Evolutionary conservation across 2,329 filamentous ascomycete species (phyloP).

Genomic region (Ceratocystis albifundus): DNA sequence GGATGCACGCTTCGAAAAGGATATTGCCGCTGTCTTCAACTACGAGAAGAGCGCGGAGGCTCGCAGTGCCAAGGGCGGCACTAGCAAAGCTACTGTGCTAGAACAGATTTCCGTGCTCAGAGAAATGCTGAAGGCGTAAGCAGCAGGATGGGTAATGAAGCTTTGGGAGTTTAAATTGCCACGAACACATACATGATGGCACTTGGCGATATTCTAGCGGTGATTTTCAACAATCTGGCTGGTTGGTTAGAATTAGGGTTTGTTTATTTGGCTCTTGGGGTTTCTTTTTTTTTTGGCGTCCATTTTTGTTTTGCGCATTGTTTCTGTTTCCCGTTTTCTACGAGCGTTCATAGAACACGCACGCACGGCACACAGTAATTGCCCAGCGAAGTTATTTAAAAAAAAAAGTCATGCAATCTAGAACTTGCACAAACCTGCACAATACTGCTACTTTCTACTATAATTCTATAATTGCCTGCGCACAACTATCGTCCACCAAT

Average conservation of each 20-base stretch:
- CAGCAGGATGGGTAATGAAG: not conserved
- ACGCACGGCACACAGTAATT: not conserved
- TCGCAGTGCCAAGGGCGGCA: slow-evolving; percentile 64
- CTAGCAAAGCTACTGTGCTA: slow-evolving; percentile 55
- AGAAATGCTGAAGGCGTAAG: slow-evolving; percentile 29
- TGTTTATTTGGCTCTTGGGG: not conserved
- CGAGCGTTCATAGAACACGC: not conserved
- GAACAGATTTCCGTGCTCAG: slow-evolving; percentile 49
- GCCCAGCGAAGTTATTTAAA: not conserved
- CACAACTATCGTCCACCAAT: not conserved
- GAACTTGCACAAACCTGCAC: not conserved
- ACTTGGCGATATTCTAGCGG: not conserved
- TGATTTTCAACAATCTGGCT: not conserved
- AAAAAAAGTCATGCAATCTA: not conserved
- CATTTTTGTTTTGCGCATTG: not conserved
- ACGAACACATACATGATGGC: not conserved
- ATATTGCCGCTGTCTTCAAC: slow-evolving; percentile 60
- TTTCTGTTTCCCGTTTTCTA: not conserved
- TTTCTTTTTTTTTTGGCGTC: slow-evolving; percentile 11
- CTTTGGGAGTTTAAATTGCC: not conserved
- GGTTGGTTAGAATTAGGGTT: not conserved
- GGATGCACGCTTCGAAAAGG: slow-evolving; percentile 57
- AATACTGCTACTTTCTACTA: too few relatives aligned
- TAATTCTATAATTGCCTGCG: too few relatives aligned
- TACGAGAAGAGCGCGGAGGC: slow-evolving; percentile 77